Evolutionary conservation across 495 filamentous ascomycete genomes (phyloP).

Genomic region (Bryoglossum gracile): DNA sequence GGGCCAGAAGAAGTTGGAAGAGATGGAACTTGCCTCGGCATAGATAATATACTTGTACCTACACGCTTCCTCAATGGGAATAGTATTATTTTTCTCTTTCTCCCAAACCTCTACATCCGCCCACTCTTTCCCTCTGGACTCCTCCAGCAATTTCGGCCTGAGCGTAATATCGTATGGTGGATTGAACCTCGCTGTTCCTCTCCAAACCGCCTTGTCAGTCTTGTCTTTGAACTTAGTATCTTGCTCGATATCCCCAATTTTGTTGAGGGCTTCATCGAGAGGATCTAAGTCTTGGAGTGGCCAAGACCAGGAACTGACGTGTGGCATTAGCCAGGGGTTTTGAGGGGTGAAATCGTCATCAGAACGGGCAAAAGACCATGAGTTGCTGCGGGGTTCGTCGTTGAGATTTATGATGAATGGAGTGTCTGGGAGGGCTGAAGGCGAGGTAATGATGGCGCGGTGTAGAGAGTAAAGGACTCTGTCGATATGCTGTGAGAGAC

Average conservation of each 20-base stretch:
- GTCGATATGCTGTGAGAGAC: not conserved
- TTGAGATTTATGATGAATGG: not conserved
- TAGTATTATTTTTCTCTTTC: not conserved
- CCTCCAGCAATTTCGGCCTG: not conserved
- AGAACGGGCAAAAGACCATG: not conserved
- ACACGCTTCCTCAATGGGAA: not conserved
- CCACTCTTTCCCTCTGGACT: not conserved
- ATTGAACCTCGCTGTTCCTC: not conserved
- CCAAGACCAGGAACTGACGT: not conserved
- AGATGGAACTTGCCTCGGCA: not conserved
- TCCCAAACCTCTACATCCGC: not conserved
- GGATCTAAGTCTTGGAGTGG: not conserved
- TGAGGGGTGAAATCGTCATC: not conserved
- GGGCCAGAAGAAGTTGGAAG: not conserved
- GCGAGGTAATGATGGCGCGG: not conserved
- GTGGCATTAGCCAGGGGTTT: not conserved
- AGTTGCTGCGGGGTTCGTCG: not conserved
- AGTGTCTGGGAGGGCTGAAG: not conserved
- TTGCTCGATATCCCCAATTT: not conserved
- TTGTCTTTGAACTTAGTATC: not conserved
- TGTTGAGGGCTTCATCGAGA: not conserved
- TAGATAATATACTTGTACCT: not conserved
- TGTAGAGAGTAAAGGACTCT: not conserved
- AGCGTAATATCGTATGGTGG: not conserved
- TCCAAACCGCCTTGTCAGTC: not conserved